Evolutionary conservation across 2,329 filamentous ascomycete genomes (phyloP), one percentile per base, ranked within the genome.

Genomic region (Phialophora chinensis): DNA sequence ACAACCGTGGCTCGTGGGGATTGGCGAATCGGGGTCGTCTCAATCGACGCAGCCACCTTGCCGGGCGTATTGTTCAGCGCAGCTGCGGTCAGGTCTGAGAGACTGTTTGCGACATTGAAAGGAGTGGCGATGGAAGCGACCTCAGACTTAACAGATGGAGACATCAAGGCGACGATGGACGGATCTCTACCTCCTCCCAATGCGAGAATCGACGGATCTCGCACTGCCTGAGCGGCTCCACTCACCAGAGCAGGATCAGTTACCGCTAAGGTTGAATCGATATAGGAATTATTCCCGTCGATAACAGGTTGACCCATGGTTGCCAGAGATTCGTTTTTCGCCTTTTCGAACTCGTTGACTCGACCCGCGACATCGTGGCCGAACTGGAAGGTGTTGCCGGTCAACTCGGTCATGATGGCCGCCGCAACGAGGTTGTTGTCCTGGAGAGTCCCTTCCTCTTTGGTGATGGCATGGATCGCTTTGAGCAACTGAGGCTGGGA

Each of bases 341-440:
- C 25, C 49, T 52, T 52, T 27, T 52, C 49, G 52, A 53, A 57
- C 49, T 68, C 54, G 14, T 57, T 29, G 50, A 66, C 52, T 11
- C 54, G 64, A 42, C 10, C 25, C 6, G 68, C 68, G 25, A 70
- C 38, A 6, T 35, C 14, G 20, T 66, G 55, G 25, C 65, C 44
- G 35, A 70, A 31, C n/a, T 63, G 23, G 47, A 60, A 60, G 11
- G 61, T 42, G 25, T 68, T 60, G 35, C 68, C 68, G 14, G 38
- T 59, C 60, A 70, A n/a, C 50, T 70, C 60, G 54, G 57, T 62
- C 68, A 70, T 35, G 27, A 70, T 23, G 11, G 63, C 63, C 29
- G 53, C 12, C 12, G 62, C 49, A 8, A 69, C 17, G n/a, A 58
- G 42, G 20, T 58, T 55, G 27, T 62, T 57, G 38, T 69, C 56